Evolutionary conservation across 2,329 filamentous ascomycete genomes (phyloP), one percentile per base, ranked within the genome.

Genomic region (Aspergillus sp.): DNA sequence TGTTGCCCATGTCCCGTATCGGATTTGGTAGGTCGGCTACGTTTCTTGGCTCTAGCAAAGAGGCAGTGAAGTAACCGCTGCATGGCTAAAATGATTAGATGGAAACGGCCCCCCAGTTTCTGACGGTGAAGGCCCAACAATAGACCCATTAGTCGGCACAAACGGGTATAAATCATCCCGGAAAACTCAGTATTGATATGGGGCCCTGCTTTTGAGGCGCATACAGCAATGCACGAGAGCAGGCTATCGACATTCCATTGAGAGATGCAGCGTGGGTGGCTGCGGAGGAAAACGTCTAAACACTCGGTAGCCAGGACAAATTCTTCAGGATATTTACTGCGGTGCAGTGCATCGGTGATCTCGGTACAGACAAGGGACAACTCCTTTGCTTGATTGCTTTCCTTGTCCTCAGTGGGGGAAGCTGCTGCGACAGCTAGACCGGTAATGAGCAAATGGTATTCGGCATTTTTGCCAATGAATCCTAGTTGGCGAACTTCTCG

Each of bases 91-190:
- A 86, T 71, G 15, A 88, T 71, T 11, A 88, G 74, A 64, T 88
- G 84, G 71, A 83, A 83, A 23, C 86, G 83, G 7, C 84, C 84
- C 37, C 82, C 81, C 9, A 88, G 74, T 43, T 84, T 82, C 15
- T 81, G 75, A 21, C 85, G 81, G 64, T 87, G 81, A 12, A 86
- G 76, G n/a, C 81, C 75, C 7, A 88, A 71, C 7, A 87, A 70
- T 0, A 79, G 70, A 8, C 80, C 80, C 55, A 82, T 73, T 9
- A 85, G 74, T 37, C 79, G 73, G 67, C 84, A 87, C 9, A 87
- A 72, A 43, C 82, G 80, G 5, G 77, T 74, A 71, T 79, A 87
- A 46, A 87, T 75, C 2, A 75, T 70, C 1, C 76, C 67, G 7
- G 75, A 68, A 49, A 66, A 73, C 35, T 70, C 61, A 4, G 66